Evolutionary conservation across 139 green algal species (phyloP), one percentile per base, ranked within the genome.

Genomic region (Volvox africanus): DNA sequence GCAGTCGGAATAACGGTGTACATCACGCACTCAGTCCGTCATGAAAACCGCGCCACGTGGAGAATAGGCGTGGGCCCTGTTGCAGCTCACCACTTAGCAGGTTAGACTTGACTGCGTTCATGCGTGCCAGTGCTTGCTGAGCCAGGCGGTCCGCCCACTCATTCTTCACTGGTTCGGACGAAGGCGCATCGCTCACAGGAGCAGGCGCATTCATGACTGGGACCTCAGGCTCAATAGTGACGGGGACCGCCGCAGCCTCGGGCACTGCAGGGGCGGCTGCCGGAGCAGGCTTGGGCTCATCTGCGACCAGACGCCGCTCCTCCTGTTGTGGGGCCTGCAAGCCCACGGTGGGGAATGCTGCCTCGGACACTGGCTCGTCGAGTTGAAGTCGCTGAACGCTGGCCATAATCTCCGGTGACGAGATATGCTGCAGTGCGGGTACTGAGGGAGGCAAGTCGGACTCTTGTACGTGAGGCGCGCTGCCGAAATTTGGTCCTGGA

Each of bases 101-200:
- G 87, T 62, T 91, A 20, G 76, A 86, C 76, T 86, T 91, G 61
- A 84, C 86, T 16, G 87, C 87, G 37, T 86, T 73, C 87, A 91
- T 91, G 61, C 76, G 75, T 5, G 87, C 87, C 22, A 91, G 75
- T 28, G 87, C 87, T 61, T 91, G 87, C 76, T 85, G 76, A 28
- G 87, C 87, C 24, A 91, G 61, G 1, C 76, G 44, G 30, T 91
- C 87, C 33, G 87, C 87, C 87, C 87, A 91, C 75, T 91, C 87
- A 75, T 91, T 91, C 87, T 91, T 91, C 61, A 91, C 87, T 0
- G 87, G 76, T 32, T 91, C 87, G 2, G 35, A 61, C 20, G 61
- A 12, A 0, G 76, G 76, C 18, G 18, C 24, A 3, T 62, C 86
- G 0, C 2, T 22, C 30, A 17, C 73, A 22, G 71, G 26, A 28